Evolutionary conservation across 495 filamentous ascomycete genomes (phyloP), one percentile per base, ranked within the genome.

Genomic region (Monascus purpureus): DNA sequence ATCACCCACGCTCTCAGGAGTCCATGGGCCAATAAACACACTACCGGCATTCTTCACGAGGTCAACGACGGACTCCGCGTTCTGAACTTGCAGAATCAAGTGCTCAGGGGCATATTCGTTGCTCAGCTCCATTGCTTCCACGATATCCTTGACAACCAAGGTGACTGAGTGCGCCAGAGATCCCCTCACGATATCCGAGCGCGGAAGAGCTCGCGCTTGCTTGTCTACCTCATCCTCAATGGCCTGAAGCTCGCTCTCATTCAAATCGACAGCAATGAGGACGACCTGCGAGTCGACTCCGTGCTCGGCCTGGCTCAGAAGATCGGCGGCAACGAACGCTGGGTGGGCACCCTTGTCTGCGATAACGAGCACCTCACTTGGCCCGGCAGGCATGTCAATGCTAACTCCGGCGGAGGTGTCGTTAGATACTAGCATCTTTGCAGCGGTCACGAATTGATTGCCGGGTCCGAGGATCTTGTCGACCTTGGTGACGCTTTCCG

Each of bases 401-500:
- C 81, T 77, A 11, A 97, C 90, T 19, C 81, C 77, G 1, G 90
- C 90, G 31, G 80, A 87, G 20, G 90, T 95, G 48, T 96, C 92
- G 55, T 96, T 97, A 49, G 77, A 76, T 6, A 97, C 90, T 36
- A 81, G 59, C 90, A 97, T 97, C 73, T 97, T 97, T 30, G 82
- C 90, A 0, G 92, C 90, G 0, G 90, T 97, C 17, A 97, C 92
- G 47, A 96, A 97, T 57, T 97, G 90, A 57, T 97, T 97, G 24
- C 90, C 90, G 2, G 90, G 90, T 1, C 90, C 90, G 3, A 97
- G 72, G 45, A 97, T 94, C 75, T 97, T 97, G 67, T 97, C 90
- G 12, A 96, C 92, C 62, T 97, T 97, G 49, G 61, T 82, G 36
- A 96, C 72, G 47, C 66, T 72, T 39, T 76, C 59, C 0, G 75